These are phyloP conservation scores for Suhomyces emberorum DNA, from an alignment of 805 yeast species.

Conservation along the genomic window DNA sequence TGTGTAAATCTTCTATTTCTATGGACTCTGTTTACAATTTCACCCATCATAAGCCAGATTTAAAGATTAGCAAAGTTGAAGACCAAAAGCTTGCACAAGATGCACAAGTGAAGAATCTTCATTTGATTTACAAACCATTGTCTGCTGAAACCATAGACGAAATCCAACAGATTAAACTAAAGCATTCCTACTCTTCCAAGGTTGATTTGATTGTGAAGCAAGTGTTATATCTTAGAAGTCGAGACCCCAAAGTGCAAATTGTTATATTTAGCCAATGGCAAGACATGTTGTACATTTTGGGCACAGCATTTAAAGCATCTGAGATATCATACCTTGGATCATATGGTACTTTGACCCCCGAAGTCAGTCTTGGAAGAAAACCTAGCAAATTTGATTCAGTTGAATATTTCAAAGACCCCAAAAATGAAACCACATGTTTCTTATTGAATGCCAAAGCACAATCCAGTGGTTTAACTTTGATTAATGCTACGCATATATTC, in stretches of 20 bases:
- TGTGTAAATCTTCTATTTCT: slow-evolving; percentile 62
- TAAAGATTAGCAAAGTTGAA: slow-evolving; percentile 46
- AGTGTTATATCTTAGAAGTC: slow-evolving; percentile 55
- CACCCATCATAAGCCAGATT: slow-evolving; percentile 52
- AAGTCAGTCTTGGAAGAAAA: slow-evolving; percentile 27
- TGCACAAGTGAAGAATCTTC: slow-evolving; percentile 17
- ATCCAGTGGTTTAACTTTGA: slow-evolving; percentile 85
- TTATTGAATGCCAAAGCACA: slow-evolving; percentile 80
- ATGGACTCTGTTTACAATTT: slow-evolving; percentile 62
- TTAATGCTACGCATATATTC: slow-evolving; percentile 90
- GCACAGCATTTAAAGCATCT: slow-evolving; percentile 60
- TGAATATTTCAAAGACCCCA: slow-evolving; percentile 55
- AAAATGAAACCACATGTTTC: slow-evolving; percentile 72
- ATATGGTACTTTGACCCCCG: slow-evolving; percentile 35
- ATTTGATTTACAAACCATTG: slow-evolving; percentile 45
- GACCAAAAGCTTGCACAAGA: slow-evolving; percentile 15
- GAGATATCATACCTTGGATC: slow-evolving; percentile 58
- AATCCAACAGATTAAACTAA: slow-evolving; percentile 36
- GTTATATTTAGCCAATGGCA: slow-evolving; percentile 90
- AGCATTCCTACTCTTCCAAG: slow-evolving; percentile 70
- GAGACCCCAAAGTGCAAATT: slow-evolving; percentile 67
- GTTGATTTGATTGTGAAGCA: slow-evolving; percentile 79
- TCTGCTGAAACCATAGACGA: slow-evolving; percentile 40
- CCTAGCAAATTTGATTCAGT: slow-evolving; percentile 38
- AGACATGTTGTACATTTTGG: slow-evolving; percentile 63